These are phyloP conservation scores for Pichia terricola DNA, from an alignment of 1,139 yeast genomes.

Conservation along the genomic window DNA sequence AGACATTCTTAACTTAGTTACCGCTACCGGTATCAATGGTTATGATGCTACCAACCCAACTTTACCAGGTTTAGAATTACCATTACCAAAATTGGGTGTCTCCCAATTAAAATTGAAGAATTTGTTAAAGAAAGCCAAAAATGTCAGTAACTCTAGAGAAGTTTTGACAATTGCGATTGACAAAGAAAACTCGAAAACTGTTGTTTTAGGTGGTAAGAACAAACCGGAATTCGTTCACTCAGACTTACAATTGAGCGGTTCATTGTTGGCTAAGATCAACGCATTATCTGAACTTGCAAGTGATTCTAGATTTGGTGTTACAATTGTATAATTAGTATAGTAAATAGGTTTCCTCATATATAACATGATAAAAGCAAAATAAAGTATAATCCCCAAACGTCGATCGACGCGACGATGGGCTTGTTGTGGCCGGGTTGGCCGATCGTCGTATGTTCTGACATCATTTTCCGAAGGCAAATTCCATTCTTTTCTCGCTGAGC, in stretches of 20 bases:
- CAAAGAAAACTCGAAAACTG: conserved; percentile 37
- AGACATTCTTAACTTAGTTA: conserved; percentile 48
- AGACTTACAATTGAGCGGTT: conserved; percentile 42
- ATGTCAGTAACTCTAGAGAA: conserved; percentile 66
- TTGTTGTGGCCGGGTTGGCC: no score
- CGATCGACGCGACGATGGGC: not conserved
- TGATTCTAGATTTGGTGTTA: conserved; percentile 60
- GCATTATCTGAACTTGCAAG: conserved; percentile 49
- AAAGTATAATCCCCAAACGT: not conserved
- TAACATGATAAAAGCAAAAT: no score
- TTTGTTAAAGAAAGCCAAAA: conserved; percentile 45
- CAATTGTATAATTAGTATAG: conserved; percentile 38
- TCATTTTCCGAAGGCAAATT: no score
- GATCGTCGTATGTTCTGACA: no score
- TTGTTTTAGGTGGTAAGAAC: conserved; percentile 69
- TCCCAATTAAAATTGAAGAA: conserved; percentile 57
- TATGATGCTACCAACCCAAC: conserved; percentile 57
- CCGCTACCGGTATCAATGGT: conserved; percentile 57
- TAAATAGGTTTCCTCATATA: no score
- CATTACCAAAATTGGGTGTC: conserved; percentile 62
- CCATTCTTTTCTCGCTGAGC: no score
- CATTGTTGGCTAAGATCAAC: conserved; percentile 38
- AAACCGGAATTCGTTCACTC: conserved; percentile 82
- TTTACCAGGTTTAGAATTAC: conserved; percentile 64
- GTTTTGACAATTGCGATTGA: conserved; percentile 61